Evolutionary conservation across 352 stramenopile genomes (phyloP), one percentile per base, ranked within the genome.

Genomic region (Globisporangium nagaii): DNA sequence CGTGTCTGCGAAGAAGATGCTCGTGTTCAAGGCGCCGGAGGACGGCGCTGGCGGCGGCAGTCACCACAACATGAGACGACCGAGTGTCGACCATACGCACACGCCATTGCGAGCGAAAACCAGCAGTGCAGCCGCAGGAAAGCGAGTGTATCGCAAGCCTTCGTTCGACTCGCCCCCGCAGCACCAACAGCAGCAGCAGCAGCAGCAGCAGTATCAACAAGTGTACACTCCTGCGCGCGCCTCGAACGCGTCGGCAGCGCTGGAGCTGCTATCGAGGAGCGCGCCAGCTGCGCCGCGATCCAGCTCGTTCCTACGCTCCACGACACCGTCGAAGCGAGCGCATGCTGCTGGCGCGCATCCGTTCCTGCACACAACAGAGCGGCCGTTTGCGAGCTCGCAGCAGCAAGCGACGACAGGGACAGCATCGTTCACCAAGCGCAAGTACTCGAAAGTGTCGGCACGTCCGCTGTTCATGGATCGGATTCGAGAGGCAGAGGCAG

Each of bases 1-100:
- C 31, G 68, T 77, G 20, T 83, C 77, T 1, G 75, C 77, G 12
- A 88, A 82, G 59, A 88, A 88, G 43, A 86, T 84, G 73, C 65
- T 84, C 3, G 70, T 79, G 13, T 77, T 86, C 62, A 73, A 67
- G 17, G 37, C 45, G 5, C 39, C 39, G 8, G 53, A 57, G 1
- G 53, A 58, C 15, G 41, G n/a, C 9, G 31, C 19, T 41, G 50
- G 19, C 35, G 60, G 32, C 15, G 11, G 13, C 22, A 32, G 24
- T n/a, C n/a, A n/a, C n/a, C n/a, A n/a, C 15, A 49, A 49, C 7
- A 13, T 30, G 9, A 32, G 43, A 24, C 9, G n/a, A n/a, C n/a
- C n/a, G n/a, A n/a, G n/a, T n/a, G n/a, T 49, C 25, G 43, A 49
- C 43, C 43, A 27, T n/a, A n/a, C n/a, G n/a, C n/a, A 7, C 24